Conservation (phyloP, 768 basidiomycete genomes). For the Amanita exitialis region DNA sequence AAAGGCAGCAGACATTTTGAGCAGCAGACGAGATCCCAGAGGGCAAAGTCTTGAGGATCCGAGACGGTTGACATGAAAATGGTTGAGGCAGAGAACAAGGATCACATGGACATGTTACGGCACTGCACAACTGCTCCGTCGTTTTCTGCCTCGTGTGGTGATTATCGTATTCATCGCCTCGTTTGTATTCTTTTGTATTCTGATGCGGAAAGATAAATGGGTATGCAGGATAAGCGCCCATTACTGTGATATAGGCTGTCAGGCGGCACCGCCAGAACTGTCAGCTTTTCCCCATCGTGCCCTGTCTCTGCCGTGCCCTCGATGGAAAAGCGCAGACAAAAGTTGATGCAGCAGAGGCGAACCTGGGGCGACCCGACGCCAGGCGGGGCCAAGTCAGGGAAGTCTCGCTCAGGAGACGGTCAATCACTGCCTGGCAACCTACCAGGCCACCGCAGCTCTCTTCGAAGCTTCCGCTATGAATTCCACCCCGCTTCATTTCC, state of each 20-base stretch:
- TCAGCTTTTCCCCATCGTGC: background rate
- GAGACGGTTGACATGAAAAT: conserved; percentile 37
- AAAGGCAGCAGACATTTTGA: conserved; percentile 63
- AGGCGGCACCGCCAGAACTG: background rate
- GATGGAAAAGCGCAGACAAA: conserved; percentile 14
- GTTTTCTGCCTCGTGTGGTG: background rate
- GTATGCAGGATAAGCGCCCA: conserved; percentile 1
- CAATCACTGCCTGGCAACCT: background rate
- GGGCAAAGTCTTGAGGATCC: conserved; percentile 37
- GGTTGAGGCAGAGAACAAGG: no score
- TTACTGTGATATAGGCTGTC: background rate
- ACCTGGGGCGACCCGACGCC: conserved; percentile 13
- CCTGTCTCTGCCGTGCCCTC: background rate
- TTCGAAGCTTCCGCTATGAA: background rate
- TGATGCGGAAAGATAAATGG: background rate
- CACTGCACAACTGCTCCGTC: background rate
- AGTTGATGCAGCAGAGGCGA: conserved; percentile 11
- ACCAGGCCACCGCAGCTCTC: background rate
- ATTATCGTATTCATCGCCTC: no score
- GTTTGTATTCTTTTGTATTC: background rate
- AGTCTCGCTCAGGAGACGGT: background rate
- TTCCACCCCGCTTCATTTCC: background rate
- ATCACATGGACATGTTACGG: background rate
- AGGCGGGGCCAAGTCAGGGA: background rate
- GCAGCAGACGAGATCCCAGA: conserved; percentile 78